Base-by-base conservation (phyloP, 768 basidiomycete genomes). In the Russula olivacea region DNA sequence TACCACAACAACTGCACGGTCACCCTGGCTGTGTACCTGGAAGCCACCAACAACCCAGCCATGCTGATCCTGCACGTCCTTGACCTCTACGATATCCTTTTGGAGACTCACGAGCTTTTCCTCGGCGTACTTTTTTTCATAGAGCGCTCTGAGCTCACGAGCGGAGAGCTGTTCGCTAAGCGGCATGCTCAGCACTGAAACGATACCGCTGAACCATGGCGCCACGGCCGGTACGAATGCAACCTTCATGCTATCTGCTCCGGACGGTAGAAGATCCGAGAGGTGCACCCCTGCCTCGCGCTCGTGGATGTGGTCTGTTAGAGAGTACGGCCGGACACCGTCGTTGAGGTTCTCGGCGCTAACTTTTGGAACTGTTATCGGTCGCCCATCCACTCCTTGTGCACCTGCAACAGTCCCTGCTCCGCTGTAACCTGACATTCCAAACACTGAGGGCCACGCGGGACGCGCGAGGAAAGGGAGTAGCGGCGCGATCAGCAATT, bases 301-400 rank as follows among this genome's bases (percentile, higher is more conserved):
- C 74, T 99, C 97, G 78, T 99, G 97, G 71, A 99, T 97, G 76
- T 99, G 97, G 74, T 95, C 94, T 15, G 97, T 99, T 53, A 99
- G 77, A 0, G 92, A 71, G 76, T 99, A 99, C 8, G 95, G 88
- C 58, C 85, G 82, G 53, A 98, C 75, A 2, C 87, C 90, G 14
- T 88, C 87, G 2, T 76, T 77, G 15, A 99, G 84, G 64, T 80
- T 85, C 67, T 90, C 85, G 0, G 90, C 80, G 1, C 86, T 78
- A 15, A 97, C 83, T 74, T 98, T 98, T 49, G 97, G 87, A 15
- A 85, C 77, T 40, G 86, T 93, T 32, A 81, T 78, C 0, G 89
- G 88, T 30, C 81, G 81, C 11, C 91, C 91, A 54, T 88, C 82
- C 2, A 79, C 76, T 66, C 85, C 85, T 28, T 79, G 81, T 60